Evolutionary conservation across 805 yeast genomes (phyloP).

Genomic region (Candida schatavii): DNA sequence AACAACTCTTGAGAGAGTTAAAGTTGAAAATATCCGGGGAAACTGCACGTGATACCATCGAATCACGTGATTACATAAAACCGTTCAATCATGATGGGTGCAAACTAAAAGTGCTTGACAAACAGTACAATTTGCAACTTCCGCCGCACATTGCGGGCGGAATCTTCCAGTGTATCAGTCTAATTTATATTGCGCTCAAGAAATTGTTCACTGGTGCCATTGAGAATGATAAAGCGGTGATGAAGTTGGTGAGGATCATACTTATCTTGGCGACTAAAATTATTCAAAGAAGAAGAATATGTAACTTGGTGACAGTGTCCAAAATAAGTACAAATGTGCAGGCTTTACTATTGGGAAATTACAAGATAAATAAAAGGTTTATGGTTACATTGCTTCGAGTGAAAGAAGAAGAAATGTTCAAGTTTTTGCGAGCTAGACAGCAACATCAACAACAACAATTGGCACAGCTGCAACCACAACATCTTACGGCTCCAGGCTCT

Average conservation of each 20-base stretch:
- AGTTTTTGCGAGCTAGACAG: slow-evolving; percentile 6
- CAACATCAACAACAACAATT: slow-evolving; percentile 5
- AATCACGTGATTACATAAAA: slow-evolving; percentile 4
- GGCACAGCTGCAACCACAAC: no score
- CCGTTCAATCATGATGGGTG: slow-evolving; percentile 22
- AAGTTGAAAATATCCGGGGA: slow-evolving; percentile 2
- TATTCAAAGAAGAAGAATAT: slow-evolving; percentile 23
- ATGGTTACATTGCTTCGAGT: slow-evolving; percentile 29
- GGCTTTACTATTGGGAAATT: slow-evolving; percentile 30
- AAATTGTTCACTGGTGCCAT: not conserved
- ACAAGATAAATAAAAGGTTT: slow-evolving; percentile 34
- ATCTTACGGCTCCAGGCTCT: slow-evolving; percentile 8
- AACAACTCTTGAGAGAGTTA: slow-evolving; percentile 26
- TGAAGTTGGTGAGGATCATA: slow-evolving; percentile 28
- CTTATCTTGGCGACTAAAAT: slow-evolving; percentile 27
- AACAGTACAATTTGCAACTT: slow-evolving; percentile 14
- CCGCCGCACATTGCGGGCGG: slow-evolving; percentile 1
- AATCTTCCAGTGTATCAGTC: slow-evolving; percentile 1
- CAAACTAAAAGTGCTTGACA: slow-evolving; percentile 13
- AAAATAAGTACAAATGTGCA: slow-evolving; percentile 22
- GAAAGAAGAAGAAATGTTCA: slow-evolving; percentile 30
- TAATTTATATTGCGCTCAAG: not conserved
- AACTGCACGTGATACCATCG: not conserved
- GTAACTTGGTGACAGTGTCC: slow-evolving; percentile 20
- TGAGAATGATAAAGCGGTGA: not conserved